These are phyloP conservation scores for Termitomyces sp. DNA, from an alignment of 768 basidiomycete species.

Conservation along the genomic window DNA sequence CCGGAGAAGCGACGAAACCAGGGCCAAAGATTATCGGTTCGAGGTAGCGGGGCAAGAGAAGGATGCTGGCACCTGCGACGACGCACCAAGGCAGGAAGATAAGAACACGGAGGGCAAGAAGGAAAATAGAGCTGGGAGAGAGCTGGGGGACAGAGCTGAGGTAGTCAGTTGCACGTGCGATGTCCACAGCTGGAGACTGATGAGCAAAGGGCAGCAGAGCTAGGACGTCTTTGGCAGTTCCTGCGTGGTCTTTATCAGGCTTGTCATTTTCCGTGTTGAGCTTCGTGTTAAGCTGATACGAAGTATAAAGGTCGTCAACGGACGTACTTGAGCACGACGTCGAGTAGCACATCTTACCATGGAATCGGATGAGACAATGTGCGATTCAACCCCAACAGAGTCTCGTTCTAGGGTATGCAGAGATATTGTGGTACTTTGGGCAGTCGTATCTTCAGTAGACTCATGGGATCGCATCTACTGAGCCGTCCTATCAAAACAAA, in stretches of 20 bases:
- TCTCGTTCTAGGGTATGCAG: not conserved
- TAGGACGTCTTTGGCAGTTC: constrained; percentile 6
- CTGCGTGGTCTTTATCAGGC: not conserved
- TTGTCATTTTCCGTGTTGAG: not conserved
- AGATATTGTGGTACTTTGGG: not conserved
- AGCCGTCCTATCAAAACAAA: not conserved
- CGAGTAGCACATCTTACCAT: not conserved
- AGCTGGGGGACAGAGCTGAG: constrained; percentile 2
- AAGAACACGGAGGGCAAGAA: constrained; percentile 19
- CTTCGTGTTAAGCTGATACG: not conserved
- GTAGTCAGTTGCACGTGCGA: not conserved
- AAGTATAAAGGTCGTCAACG: not conserved
- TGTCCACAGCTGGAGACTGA: not conserved
- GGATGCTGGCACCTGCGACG: constrained; percentile 35
- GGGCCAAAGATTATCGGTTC: constrained; percentile 29
- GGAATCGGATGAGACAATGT: not conserved
- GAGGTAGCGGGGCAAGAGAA: constrained; percentile 31
- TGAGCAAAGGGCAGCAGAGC: constrained; percentile 14
- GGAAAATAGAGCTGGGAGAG: constrained; percentile 10
- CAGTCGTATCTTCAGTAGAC: not conserved
- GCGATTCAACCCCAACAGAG: not conserved
- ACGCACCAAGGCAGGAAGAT: constrained; percentile 42
- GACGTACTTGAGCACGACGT: not conserved
- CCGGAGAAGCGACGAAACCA: constrained; percentile 23
- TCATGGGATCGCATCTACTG: not conserved